phyloP scores from a whole-genome alignment of 495 filamentous ascomycete species.

The Bacidia rubella region DNA sequence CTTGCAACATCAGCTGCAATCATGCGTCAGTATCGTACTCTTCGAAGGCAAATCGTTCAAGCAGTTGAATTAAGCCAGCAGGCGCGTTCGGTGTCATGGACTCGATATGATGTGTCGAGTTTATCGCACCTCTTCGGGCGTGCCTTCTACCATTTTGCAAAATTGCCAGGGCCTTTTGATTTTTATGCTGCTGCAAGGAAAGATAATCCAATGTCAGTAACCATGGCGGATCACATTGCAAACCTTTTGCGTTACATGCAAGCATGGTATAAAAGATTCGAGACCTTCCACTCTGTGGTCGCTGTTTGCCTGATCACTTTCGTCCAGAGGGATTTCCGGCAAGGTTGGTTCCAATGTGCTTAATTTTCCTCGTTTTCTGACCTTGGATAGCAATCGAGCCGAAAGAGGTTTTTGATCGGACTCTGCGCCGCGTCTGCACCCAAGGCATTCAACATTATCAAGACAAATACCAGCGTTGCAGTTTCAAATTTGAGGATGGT shows the following conservation, averaged over 20 bases:
- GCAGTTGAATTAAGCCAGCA: not conserved
- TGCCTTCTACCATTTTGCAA: not conserved
- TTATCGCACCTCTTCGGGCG: not conserved
- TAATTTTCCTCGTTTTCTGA: not conserved
- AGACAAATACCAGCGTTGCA: not conserved
- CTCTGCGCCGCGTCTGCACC: not conserved
- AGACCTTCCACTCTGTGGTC: not conserved
- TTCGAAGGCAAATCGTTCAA: not conserved
- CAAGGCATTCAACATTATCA: not conserved
- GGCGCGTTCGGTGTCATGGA: not conserved
- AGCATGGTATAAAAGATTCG: not conserved
- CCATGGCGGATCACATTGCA: not conserved
- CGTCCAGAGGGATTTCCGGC: not conserved
- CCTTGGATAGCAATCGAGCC: not conserved
- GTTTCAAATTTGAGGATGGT: not conserved
- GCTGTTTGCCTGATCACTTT: not conserved
- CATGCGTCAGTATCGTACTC: not conserved
- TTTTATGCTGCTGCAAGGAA: not conserved
- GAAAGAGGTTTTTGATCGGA: not conserved
- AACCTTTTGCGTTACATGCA: not conserved
- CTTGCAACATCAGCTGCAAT: not conserved
- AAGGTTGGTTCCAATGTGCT: not conserved
- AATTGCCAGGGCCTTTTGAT: not conserved
- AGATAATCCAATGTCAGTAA: not conserved
- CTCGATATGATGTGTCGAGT: not conserved